These are phyloP conservation scores for Lepraria neglecta DNA, from an alignment of 495 filamentous ascomycete species.

Conservation along the genomic window DNA sequence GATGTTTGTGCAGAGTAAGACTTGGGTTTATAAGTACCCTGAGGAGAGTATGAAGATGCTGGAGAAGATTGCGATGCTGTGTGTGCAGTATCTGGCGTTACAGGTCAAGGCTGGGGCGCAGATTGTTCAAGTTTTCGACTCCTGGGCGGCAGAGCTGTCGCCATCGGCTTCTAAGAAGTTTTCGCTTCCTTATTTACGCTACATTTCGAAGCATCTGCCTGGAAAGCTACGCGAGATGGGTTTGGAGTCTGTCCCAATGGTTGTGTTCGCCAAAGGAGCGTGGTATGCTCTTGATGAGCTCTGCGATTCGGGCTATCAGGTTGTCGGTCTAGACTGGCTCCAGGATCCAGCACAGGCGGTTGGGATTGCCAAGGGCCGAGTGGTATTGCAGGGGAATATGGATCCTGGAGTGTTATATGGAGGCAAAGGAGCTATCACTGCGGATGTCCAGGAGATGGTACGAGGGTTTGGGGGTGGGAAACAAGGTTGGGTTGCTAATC, in stretches of 20 bases:
- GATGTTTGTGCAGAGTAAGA: constrained; percentile 84
- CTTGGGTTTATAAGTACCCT: constrained; percentile 89
- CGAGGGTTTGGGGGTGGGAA: constrained; percentile 80
- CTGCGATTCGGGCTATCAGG: constrained; percentile 83
- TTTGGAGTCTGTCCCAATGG: constrained; percentile 83
- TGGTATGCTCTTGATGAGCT: constrained; percentile 89
- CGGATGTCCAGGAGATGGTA: constrained; percentile 75
- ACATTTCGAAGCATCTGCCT: constrained; percentile 76
- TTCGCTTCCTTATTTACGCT: constrained; percentile 74
- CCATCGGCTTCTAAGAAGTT: constrained; percentile 75
- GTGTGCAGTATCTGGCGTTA: constrained; percentile 85
- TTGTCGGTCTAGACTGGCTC: constrained; percentile 91
- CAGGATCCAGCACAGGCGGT: constrained; percentile 82
- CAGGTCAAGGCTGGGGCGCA: constrained; percentile 89
- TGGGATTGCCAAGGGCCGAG: constrained; percentile 63
- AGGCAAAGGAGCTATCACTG: constrained; percentile 67
- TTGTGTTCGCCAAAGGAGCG: constrained; percentile 99
- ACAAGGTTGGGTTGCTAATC: constrained; percentile 80
- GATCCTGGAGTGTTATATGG: constrained; percentile 93
- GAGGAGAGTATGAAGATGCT: constrained; percentile 71
- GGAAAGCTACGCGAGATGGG: constrained; percentile 62
- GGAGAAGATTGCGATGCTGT: constrained; percentile 85
- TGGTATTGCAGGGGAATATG: constrained; percentile 88
- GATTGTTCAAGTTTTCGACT: constrained; percentile 97
- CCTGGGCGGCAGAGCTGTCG: constrained; percentile 91